Conservation (phyloP, 306 rosid species). For the Luffa acutangula region DNA sequence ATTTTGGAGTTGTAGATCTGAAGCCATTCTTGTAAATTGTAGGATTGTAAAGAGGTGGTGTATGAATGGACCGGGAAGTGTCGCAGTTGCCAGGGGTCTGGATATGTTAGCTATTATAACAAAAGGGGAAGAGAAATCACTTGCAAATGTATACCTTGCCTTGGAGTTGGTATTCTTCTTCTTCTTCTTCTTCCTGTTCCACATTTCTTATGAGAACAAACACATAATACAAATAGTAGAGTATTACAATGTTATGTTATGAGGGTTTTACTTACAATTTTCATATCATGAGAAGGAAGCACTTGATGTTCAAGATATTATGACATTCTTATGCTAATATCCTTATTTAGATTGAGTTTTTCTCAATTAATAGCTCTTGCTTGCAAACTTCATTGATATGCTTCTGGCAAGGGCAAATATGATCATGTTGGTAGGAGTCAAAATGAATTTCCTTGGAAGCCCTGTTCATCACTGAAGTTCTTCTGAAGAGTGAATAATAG, state of each 20-base stretch:
- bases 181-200: not conserved
- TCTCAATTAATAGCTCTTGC: not conserved
- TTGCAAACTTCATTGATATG: not conserved
- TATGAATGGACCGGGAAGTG: slow-evolving; percentile 98
- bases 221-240: not conserved
- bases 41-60: slow-evolving; percentile 95
- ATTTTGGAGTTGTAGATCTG: slow-evolving; percentile 3
- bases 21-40: slow-evolving; percentile 10
- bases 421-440: not conserved
- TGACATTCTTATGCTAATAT: not conserved
- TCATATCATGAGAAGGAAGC: not conserved
- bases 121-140: slow-evolving; percentile 59
- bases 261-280: not conserved
- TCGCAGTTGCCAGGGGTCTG: slow-evolving; percentile 92
- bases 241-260: not conserved
- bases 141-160: slow-evolving; percentile 97
- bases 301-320: not conserved
- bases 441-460: not conserved
- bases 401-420: not conserved
- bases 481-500: too few relatives aligned
- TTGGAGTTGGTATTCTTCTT: slow-evolving; percentile 71
- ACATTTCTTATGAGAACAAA: not conserved
- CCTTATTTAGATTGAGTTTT: not conserved
- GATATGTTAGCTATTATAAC: slow-evolving; percentile 60
- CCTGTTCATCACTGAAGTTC: not conserved